phyloP scores from a whole-genome alignment of 495 filamentous ascomycete species.

The Chaetomium fimeti region DNA sequence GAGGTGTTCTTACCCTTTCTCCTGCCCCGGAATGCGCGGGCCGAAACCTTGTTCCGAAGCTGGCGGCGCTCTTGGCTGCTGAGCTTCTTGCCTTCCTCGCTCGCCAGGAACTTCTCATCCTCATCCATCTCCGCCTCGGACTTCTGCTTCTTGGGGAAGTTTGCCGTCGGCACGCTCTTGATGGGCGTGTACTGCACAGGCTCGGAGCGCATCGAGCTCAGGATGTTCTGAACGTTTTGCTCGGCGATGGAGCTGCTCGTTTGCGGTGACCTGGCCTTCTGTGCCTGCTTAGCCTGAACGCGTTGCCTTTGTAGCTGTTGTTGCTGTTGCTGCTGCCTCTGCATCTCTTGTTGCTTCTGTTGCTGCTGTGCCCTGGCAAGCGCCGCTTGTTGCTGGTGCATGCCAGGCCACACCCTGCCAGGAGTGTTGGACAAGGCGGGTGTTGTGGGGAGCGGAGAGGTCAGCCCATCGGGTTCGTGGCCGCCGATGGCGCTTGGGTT shows the following conservation, averaged over 20 bases:
- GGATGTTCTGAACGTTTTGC: conserved; percentile 79
- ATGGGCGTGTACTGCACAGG: conserved; percentile 51
- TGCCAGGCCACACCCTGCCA: conserved; percentile 79
- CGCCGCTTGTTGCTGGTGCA: conserved; percentile 63
- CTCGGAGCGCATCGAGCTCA: conserved; percentile 78
- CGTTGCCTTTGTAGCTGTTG: conserved; percentile 65
- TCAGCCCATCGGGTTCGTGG: conserved; percentile 47
- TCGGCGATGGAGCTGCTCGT: conserved; percentile 68
- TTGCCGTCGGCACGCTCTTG: background rate
- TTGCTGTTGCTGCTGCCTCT: conserved; percentile 48
- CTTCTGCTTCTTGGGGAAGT: conserved; percentile 63
- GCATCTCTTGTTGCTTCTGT: conserved; percentile 51
- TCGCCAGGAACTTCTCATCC: conserved; percentile 87
- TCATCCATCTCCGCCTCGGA: conserved; percentile 98
- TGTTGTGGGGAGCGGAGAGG: conserved; percentile 37
- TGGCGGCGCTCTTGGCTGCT: conserved; percentile 92
- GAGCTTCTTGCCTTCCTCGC: conserved; percentile 96
- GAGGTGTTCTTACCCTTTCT: conserved; percentile 74
- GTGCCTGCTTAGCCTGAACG: conserved; percentile 52
- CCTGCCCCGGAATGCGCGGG: conserved; percentile 89
- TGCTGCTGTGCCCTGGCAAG: conserved; percentile 62
- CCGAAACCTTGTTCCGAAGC: conserved; percentile 96
- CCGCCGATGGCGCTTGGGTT: conserved; percentile 69
- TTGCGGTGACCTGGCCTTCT: conserved; percentile 47
- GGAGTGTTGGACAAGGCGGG: conserved; percentile 49